A percentile compares a stretch with the other conserved stretches of the same genome.
phyloP scores from a whole-genome alignment of 495 filamentous ascomycete species.

The Hypoxylon lenormandii region DNA sequence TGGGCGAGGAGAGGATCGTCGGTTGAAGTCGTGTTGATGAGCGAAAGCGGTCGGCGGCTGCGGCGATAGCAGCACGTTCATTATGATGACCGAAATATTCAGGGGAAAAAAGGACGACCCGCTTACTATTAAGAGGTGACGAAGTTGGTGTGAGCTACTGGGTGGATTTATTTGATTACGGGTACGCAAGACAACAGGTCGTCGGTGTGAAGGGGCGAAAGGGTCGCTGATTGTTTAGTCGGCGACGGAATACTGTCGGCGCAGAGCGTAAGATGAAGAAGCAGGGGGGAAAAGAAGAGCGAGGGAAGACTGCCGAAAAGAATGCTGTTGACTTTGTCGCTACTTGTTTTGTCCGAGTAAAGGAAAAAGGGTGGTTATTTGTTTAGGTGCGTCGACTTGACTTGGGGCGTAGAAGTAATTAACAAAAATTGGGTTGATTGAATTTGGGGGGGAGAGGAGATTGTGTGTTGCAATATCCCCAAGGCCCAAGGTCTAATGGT shows the following conservation, averaged over 20 bases:
- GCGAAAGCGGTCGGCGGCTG: constrained; percentile 78
- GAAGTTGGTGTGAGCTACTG: constrained; percentile 5
- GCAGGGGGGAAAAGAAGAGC: constrained; percentile 22
- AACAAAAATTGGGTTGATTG: constrained; percentile 4
- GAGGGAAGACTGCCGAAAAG: constrained; percentile 10
- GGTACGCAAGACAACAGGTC: too few species aligned
- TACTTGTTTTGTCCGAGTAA: constrained; percentile 19
- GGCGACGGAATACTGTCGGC: too few species aligned
- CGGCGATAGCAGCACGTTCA: constrained; percentile 65
- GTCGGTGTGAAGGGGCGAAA: too few species aligned
- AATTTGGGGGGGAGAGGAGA: too few species aligned
- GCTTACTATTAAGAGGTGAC: constrained; percentile 1
- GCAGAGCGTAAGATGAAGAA: constrained; percentile 18
- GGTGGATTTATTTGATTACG: background rate
- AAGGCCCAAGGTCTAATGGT: background rate
- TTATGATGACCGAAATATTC: constrained; percentile 47
- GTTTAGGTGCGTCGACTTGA: background rate
- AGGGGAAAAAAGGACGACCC: constrained; percentile 6
- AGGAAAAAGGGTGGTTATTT: background rate
- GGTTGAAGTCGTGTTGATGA: constrained; percentile 77
- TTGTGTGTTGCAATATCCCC: too few species aligned
- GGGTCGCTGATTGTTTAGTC: too few species aligned
- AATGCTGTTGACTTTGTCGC: constrained; percentile 34
- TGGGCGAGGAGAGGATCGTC: constrained; percentile 75
- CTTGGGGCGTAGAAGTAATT: constrained; percentile 16